phyloP scores from a whole-genome alignment of 495 filamentous ascomycete species.

The Ramalina intermedia region DNA sequence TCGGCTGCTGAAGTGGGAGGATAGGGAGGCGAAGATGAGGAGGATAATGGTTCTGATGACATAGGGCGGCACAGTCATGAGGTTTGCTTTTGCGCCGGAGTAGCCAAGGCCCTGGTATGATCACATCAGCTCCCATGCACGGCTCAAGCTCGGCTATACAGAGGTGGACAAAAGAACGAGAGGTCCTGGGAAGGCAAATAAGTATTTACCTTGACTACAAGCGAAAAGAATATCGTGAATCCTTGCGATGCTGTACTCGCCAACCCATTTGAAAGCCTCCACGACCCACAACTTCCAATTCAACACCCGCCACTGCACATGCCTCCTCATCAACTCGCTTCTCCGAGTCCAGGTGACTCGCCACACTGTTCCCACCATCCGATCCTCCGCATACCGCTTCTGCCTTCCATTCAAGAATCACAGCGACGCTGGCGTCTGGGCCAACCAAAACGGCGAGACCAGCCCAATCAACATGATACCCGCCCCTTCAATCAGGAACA shows the following conservation, averaged over 20 bases:
- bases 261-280: background rate
- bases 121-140: too few relatives aligned
- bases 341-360: background rate
- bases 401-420: conserved; percentile 40
- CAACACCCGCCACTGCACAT: background rate
- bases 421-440: conserved; percentile 31
- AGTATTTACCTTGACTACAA: too few relatives aligned
- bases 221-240: too few relatives aligned
- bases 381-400: conserved; percentile 27
- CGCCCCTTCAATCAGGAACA: conserved; percentile 42
- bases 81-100: background rate
- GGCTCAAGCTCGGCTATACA: too few relatives aligned
- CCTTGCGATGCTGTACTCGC: background rate
- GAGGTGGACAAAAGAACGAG: too few relatives aligned
- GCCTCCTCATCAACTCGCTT: background rate
- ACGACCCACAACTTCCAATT: conserved; percentile 5
- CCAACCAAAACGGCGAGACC: conserved; percentile 35
- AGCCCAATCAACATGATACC: conserved; percentile 33
- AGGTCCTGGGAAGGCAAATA: too few relatives aligned
- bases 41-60: conserved; percentile 8
- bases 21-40: conserved; percentile 6
- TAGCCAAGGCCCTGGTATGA: too few relatives aligned
- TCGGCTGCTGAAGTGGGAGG: conserved; percentile 5
- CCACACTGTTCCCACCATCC: too few relatives aligned
- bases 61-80: conserved; percentile 10